phyloP scores from a whole-genome alignment of 2,329 filamentous ascomycete species.

The Alternaria rosae region DNA sequence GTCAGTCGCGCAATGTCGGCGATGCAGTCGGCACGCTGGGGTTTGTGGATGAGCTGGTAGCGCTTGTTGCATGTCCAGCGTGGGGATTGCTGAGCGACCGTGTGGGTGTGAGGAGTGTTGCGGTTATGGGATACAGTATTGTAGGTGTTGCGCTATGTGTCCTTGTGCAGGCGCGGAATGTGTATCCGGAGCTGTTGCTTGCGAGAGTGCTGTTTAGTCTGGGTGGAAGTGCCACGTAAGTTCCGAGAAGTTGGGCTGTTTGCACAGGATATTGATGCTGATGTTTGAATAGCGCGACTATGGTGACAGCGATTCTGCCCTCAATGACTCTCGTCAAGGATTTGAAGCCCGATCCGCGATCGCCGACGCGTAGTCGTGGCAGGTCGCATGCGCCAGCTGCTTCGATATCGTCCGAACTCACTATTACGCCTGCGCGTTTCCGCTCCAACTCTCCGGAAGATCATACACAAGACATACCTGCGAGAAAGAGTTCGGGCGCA shows the following conservation, averaged over 20 bases:
- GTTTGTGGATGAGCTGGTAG: conserved; percentile 84
- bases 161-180: conserved; percentile 84
- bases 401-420: conserved; percentile 76
- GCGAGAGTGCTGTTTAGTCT: conserved; percentile 87
- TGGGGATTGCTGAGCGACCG: conserved; percentile 83
- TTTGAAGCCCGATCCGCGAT: conserved; percentile 34
- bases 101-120: conserved; percentile 70
- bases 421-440: conserved; percentile 71
- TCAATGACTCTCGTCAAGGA: conserved; percentile 61
- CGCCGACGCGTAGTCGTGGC: conserved; percentile 37
- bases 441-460: conserved; percentile 42
- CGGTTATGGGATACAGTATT: conserved; percentile 79
- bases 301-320: conserved; percentile 95
- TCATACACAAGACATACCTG: conserved; percentile 12
- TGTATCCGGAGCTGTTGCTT: conserved; percentile 88
- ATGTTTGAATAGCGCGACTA: conserved; percentile 67
- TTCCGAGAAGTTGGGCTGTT: conserved; percentile 12
- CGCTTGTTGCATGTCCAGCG: conserved; percentile 77
- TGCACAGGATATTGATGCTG: conserved; percentile 12
- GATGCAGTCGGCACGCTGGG: conserved; percentile 84
- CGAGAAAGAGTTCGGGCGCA: conserved; percentile 36
- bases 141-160: conserved; percentile 79
- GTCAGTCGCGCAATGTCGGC: conserved; percentile 74
- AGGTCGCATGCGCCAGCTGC: conserved; percentile 66
- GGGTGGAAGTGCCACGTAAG: conserved; percentile 84